Conservation (phyloP, 2,329 filamentous ascomycete genomes). For the Claviceps digitariae region DNA sequence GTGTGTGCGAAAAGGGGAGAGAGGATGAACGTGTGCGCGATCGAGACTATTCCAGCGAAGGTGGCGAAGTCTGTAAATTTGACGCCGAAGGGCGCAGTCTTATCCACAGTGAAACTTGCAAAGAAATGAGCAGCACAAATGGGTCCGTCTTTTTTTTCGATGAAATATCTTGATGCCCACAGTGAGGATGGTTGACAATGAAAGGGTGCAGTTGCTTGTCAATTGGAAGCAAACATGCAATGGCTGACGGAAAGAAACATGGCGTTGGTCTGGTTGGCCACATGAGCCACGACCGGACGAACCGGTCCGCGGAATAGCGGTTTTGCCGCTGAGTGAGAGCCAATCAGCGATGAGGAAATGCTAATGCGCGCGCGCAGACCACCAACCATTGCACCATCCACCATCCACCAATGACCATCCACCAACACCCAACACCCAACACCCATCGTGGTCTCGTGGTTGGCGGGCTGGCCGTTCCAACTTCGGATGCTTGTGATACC, state of each 20-base stretch:
- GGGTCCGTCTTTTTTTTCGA: not conserved
- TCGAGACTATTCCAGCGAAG: not conserved
- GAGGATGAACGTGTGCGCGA: not conserved
- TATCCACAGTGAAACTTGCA: not conserved
- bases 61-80: not conserved
- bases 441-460: not conserved
- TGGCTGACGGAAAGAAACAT: not conserved
- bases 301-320: not conserved
- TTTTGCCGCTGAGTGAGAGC: constrained; percentile 5
- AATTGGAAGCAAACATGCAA: not conserved
- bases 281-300: too few relatives aligned
- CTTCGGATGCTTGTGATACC: not conserved
- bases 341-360: constrained; percentile 16
- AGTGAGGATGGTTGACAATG: not conserved
- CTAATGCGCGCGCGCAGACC: too few relatives aligned
- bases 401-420: too few relatives aligned
- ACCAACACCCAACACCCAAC: not conserved
- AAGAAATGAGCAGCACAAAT: not conserved
- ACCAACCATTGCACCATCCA: too few relatives aligned
- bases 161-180: not conserved
- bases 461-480: not conserved
- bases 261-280: too few relatives aligned
- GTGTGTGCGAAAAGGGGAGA: not conserved
- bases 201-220: not conserved
- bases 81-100: not conserved